phyloP scores from a whole-genome alignment of 78 protist genomes.

The Polysphondylium violaceum region DNA sequence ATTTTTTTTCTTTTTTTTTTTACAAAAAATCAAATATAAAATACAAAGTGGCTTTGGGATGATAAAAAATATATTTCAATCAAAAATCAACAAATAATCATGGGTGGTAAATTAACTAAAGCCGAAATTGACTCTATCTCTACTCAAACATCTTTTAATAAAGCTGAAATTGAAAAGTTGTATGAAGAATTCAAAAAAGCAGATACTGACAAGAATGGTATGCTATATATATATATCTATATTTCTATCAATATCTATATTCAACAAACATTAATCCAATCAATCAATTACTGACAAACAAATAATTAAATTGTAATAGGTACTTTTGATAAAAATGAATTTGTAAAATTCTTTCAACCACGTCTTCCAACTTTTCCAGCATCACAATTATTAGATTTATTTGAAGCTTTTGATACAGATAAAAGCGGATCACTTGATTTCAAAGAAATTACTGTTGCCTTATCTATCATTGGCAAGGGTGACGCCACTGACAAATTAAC shows the following conservation, averaged over 20 bases:
- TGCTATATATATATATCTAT: neutral
- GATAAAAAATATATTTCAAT: no score
- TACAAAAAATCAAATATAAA: no score
- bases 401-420: conserved; percentile 61
- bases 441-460: conserved; percentile 38
- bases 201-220: conserved; percentile 11
- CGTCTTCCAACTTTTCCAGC: conserved; percentile 33
- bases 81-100: no score
- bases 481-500: conserved; percentile 3
- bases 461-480: conserved; percentile 54
- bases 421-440: conserved; percentile 39
- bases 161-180: conserved; percentile 13
- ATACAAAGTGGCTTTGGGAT: no score
- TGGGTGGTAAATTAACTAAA: conserved; percentile 27
- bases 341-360: conserved; percentile 14
- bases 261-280: neutral
- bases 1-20: no score
- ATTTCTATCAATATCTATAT: neutral
- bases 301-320: conserved; percentile 11
- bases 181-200: conserved; percentile 26
- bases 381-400: conserved; percentile 1
- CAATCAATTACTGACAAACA: neutral
- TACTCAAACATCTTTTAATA: conserved; percentile 13
- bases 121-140: conserved; percentile 1
- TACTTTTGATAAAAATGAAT: conserved; percentile 51